Evolutionary conservation across 306 rosid genomes (phyloP).

Genomic region (Astragalus membranaceus): DNA sequence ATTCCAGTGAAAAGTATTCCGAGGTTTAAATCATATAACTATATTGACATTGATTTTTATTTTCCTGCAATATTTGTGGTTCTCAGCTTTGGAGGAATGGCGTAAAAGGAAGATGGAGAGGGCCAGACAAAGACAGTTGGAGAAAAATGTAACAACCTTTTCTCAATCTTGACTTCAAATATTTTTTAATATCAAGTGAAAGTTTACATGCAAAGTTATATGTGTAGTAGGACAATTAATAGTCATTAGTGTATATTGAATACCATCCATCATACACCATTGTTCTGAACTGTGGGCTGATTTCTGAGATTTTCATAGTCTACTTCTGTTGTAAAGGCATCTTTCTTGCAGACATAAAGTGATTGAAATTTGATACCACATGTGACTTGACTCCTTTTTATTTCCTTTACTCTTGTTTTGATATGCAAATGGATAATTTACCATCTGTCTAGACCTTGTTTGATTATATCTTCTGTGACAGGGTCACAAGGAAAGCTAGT

Average conservation of each 20-base stretch:
- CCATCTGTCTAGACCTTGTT: neutral
- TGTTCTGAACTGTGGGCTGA: neutral
- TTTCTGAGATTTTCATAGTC: neutral
- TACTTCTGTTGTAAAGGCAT: neutral
- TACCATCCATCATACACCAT: neutral
- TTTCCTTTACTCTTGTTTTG: neutral
- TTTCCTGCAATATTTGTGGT: slow-evolving; percentile 17
- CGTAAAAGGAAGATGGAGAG: slow-evolving; percentile 95
- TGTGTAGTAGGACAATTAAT: neutral
- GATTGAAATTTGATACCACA: neutral
- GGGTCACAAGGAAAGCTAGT: no score
- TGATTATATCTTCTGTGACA: neutral
- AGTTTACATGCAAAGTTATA: neutral
- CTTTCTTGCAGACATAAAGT: neutral
- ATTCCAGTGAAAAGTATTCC: no score
- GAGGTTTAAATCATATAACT: neutral
- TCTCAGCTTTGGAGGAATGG: slow-evolving; percentile 95
- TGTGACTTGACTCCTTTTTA: neutral
- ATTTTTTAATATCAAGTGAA: neutral
- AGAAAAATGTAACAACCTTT: slow-evolving; percentile 66
- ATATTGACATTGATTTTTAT: neutral
- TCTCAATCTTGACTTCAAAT: slow-evolving; percentile 39
- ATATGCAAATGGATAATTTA: neutral
- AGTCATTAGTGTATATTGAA: slow-evolving; percentile 8
- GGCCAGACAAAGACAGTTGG: slow-evolving; percentile 72